These are phyloP conservation scores for Dentipellis sp. DNA, from an alignment of 768 basidiomycete genomes.

Conservation along the genomic window DNA sequence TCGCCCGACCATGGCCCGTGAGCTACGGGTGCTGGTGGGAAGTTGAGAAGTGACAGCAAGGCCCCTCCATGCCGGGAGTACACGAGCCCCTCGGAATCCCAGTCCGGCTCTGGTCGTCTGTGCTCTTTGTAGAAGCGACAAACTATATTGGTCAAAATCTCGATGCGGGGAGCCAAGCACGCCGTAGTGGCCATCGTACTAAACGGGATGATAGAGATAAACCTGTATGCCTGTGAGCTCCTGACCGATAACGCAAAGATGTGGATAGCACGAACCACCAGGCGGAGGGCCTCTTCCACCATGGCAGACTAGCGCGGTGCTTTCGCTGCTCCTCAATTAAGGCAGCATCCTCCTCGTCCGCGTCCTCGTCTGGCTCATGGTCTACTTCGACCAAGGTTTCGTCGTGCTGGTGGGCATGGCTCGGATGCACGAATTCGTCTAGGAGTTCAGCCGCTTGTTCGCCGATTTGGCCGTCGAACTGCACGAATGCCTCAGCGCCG, in stretches of 20 bases:
- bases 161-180: slow-evolving; percentile 60
- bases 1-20: neutral
- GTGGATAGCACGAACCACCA: slow-evolving; percentile 43
- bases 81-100: neutral
- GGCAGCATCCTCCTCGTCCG: slow-evolving; percentile 6
- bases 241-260: neutral
- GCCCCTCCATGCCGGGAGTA: too few relatives aligned
- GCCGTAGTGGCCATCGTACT: slow-evolving; percentile 44
- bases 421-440: slow-evolving; percentile 35
- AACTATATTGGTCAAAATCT: slow-evolving; percentile 64
- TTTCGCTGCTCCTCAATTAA: slow-evolving; percentile 15
- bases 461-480: slow-evolving; percentile 36
- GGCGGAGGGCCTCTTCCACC: slow-evolving; percentile 71
- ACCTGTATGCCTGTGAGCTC: slow-evolving; percentile 30
- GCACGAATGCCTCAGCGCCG: slow-evolving; percentile 26
- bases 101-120: neutral
- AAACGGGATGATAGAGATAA: slow-evolving; percentile 45
- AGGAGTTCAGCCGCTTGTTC: slow-evolving; percentile 39
- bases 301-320: slow-evolving; percentile 32
- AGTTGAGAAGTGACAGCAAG: too few relatives aligned
- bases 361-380: slow-evolving; percentile 13
- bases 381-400: slow-evolving; percentile 21
- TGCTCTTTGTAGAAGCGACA: slow-evolving; percentile 36
- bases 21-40: neutral
- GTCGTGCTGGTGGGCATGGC: slow-evolving; percentile 24